These are phyloP conservation scores for Phaffia rhodozyma DNA, from an alignment of 1,284 basidiomycete species.

Conservation along the genomic window DNA sequence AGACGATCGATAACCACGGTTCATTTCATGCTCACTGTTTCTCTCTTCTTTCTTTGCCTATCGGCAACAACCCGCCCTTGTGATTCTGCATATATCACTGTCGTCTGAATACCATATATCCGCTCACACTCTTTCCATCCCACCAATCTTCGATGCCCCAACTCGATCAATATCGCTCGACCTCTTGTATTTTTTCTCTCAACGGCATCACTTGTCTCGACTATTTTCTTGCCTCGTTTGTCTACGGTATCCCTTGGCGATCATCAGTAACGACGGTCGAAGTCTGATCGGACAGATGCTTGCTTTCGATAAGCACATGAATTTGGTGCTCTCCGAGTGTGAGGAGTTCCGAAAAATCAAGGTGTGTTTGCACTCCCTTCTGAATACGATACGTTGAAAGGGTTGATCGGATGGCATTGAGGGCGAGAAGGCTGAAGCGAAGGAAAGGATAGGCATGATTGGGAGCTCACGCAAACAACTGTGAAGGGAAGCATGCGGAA, in stretches of 20 bases:
- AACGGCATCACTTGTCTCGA: neutral
- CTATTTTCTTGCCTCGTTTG: too few species aligned
- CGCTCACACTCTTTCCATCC: too few species aligned
- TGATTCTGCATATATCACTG: too few species aligned
- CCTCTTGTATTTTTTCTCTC: neutral
- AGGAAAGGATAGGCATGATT: neutral
- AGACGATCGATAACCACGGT: neutral
- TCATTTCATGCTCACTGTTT: neutral
- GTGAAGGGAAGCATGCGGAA: too few species aligned
- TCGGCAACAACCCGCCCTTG: too few species aligned
- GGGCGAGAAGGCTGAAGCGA: neutral
- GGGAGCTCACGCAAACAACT: neutral
- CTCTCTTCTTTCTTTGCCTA: too few species aligned
- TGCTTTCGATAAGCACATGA: conserved; percentile 99
- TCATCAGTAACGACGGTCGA: conserved; percentile 70
- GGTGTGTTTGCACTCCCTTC: conserved; percentile 27
- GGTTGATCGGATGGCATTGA: neutral
- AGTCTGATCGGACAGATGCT: conserved; percentile 95
- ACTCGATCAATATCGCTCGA: neutral
- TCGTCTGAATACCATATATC: too few species aligned
- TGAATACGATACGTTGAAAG: neutral
- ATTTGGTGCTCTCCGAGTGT: conserved; percentile 93
- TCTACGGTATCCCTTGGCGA: neutral
- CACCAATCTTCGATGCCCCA: too few species aligned
- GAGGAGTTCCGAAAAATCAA: conserved; percentile 84